Evolutionary conservation across 176 grass and related monocot genomes (phyloP), one percentile per base, ranked within the genome.

Genomic region (Pharus latifolius): DNA sequence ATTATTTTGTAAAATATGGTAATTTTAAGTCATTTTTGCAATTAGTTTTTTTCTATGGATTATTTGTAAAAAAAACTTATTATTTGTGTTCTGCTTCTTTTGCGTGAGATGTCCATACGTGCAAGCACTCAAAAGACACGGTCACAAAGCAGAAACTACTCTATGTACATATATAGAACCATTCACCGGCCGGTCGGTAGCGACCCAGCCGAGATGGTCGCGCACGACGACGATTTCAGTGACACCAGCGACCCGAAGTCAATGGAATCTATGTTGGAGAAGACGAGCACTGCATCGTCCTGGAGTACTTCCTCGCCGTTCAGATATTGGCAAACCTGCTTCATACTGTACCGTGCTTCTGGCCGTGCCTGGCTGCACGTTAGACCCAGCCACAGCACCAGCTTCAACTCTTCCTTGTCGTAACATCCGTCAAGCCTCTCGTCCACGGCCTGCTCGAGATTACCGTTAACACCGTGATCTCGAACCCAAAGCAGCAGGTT

Each of bases 271-370:
- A 23, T 13, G 20, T 59, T 46, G 10, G 62, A 31, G 29, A 69
- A 28, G 12, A 10, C 13, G 38, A 60, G 15, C 32, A 41, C 26
- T 4, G 53, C 46, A 24, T 64, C 23, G 33, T 73, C 65, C 24
- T 65, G 51, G 42, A 83, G 20, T 11, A 69, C 14, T n/a, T 61
- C 37, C 8, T 79, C 58, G 60, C 79, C 72, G 13, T 83, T 35
- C 23, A 94, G 52, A 28, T 80, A 72, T 38, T 65, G 79, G 65
- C 75, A 78, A 7, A 87, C 86, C 46, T 87, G 78, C 59, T 79
- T 75, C 83, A 84, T 87, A 14, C 47, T 77, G 2, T 82, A 86
- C 48, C 83, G 50, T 0, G 70, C 64, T 3, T 49, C 3, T 5
- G 78, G 60, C 6, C 42, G 26, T 5, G 46, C 35, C 65, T 86